Percentiles rank a stretch among this genome's conserved stretches.
phyloP scores from a whole-genome alignment of 176 grass and related monocot species.

The Triticum turgidum region DNA sequence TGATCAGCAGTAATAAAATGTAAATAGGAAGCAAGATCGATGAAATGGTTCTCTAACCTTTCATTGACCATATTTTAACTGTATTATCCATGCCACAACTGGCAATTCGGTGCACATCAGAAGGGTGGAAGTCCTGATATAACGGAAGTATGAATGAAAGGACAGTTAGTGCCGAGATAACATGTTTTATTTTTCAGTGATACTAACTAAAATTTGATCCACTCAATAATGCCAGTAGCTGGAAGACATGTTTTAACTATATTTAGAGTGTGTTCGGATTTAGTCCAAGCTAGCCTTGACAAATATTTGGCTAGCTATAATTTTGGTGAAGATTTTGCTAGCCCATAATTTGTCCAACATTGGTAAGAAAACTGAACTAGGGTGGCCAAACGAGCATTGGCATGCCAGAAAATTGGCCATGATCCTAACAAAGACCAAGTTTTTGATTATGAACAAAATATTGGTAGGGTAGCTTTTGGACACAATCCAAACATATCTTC shows the following conservation, averaged over 20 bases:
- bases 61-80: constrained; percentile 98
- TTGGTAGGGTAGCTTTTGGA: no score
- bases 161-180: background rate
- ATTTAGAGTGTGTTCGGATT: background rate
- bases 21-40: constrained; percentile 5
- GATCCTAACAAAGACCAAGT: no score
- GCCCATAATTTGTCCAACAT: no score
- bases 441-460: no score
- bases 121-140: constrained; percentile 85
- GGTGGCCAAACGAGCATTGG: no score
- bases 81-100: constrained; percentile 98
- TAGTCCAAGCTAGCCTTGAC: no score
- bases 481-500: no score
- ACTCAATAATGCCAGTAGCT: background rate
- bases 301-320: no score
- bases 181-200: background rate
- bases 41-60: constrained; percentile 50
- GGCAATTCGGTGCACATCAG: constrained; percentile 79
- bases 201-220: constrained; percentile 7
- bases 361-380: no score
- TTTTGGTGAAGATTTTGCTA: no score
- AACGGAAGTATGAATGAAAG: background rate
- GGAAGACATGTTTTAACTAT: background rate
- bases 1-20: background rate
- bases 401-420: no score